Evolutionary conservation across 192 early-diverging fungal species (phyloP).

Genomic region (Coemansia sp.): DNA sequence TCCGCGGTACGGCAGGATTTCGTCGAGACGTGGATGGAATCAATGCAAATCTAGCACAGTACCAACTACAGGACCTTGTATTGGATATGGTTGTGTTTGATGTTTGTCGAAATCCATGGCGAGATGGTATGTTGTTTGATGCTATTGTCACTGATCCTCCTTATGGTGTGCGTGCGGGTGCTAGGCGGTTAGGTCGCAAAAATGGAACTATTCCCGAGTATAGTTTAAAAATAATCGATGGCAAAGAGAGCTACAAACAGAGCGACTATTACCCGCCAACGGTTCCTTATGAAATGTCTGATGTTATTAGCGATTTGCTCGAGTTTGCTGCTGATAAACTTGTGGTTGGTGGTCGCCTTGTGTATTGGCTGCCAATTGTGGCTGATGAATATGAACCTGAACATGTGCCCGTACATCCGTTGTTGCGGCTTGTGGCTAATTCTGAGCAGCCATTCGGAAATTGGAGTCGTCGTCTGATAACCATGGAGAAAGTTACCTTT

Average conservation of each 20-base stretch:
- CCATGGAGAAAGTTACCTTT: constrained; percentile 84
- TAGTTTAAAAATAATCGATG: constrained; percentile 40
- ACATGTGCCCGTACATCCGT: constrained; percentile 84
- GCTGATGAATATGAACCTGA: constrained; percentile 75
- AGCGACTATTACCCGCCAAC: constrained; percentile 84
- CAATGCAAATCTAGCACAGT: constrained; percentile 82
- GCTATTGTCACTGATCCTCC: constrained; percentile 94
- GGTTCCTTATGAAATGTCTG: constrained; percentile 91
- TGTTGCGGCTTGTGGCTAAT: constrained; percentile 79
- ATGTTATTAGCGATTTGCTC: constrained; percentile 81
- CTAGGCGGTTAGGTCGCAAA: constrained; percentile 82
- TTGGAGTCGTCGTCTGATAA: constrained; percentile 89
- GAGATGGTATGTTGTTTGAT: constrained; percentile 66
- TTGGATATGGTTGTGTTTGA: constrained; percentile 85
- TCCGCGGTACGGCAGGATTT: constrained; percentile 73
- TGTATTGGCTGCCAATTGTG: constrained; percentile 96
- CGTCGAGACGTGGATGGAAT: constrained; percentile 53
- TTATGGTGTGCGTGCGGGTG: constrained; percentile 96
- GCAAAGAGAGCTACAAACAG: constrained; percentile 46
- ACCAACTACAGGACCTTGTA: constrained; percentile 68
- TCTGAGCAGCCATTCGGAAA: constrained; percentile 93
- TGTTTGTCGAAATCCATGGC: constrained; percentile 83
- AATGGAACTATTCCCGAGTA: constrained; percentile 25
- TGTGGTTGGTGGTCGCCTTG: constrained; percentile 77
- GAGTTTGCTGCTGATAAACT: constrained; percentile 80